A percentile compares a stretch with the other conserved stretches of the same genome.
Evolutionary conservation across 108 stramenopile species (phyloP).

Genomic region (Cyclotella choctawhatcheeana): DNA sequence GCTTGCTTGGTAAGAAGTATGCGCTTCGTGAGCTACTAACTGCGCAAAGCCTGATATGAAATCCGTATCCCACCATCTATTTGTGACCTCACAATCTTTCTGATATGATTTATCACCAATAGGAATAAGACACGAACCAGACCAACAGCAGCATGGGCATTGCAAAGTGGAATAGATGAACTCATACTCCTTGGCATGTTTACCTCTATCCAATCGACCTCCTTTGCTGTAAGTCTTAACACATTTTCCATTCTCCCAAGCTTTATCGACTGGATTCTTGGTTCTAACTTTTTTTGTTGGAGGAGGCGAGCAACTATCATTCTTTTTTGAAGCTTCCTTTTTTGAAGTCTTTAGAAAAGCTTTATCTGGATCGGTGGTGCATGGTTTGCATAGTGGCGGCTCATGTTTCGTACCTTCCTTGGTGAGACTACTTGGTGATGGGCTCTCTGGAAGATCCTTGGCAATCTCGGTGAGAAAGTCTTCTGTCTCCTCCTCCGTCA

Average conservation of each 20-base stretch:
- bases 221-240: neutral
- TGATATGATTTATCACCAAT: neutral
- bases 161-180: neutral
- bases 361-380: too few relatives aligned
- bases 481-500: too few relatives aligned
- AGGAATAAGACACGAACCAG: neutral
- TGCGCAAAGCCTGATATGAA: neutral
- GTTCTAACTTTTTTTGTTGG: neutral
- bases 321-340: too few relatives aligned
- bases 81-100: neutral
- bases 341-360: too few relatives aligned
- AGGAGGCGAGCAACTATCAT: too few relatives aligned
- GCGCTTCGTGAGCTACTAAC: conserved; percentile 5
- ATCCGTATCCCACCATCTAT: conserved; percentile 10
- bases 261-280: conserved; percentile 3
- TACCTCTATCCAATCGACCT: neutral
- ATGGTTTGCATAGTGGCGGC: too few relatives aligned
- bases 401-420: too few relatives aligned
- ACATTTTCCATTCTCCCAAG: neutral
- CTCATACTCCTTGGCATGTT: conserved; percentile 3
- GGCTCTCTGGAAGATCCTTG: too few relatives aligned
- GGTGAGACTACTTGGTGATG: too few relatives aligned
- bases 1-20: too few relatives aligned
- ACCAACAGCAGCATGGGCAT: neutral
- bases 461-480: too few relatives aligned